Evolutionary conservation across 2,329 filamentous ascomycete species (phyloP).

Genomic region (Ceratocystis eucalypticola): DNA sequence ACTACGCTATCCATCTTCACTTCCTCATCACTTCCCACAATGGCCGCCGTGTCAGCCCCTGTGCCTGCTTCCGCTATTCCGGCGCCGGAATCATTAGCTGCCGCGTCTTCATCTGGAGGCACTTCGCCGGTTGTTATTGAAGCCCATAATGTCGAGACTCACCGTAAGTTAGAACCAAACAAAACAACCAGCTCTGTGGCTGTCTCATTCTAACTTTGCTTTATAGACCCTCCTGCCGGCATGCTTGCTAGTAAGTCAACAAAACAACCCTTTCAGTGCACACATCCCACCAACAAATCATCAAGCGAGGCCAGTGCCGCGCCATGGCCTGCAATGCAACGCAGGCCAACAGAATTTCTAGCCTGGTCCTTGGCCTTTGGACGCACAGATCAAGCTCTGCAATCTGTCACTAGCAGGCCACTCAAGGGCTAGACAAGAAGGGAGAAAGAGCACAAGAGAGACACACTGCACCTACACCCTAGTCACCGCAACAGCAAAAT

Average conservation of each 20-base stretch:
- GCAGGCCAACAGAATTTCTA: neutral
- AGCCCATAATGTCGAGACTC: conserved; percentile 65
- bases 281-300: conserved; percentile 2
- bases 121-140: conserved; percentile 50
- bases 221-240: conserved; percentile 47
- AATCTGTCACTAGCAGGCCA: neutral
- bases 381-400: neutral
- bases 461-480: neutral
- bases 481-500: no score
- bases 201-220: neutral
- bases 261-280: neutral
- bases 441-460: no score
- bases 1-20: neutral
- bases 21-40: neutral
- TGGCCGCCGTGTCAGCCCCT: conserved; percentile 11
- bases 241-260: conserved; percentile 51
- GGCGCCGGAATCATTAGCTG: neutral
- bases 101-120: neutral
- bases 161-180: conserved; percentile 35
- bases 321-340: neutral
- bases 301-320: neutral
- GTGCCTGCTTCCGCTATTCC: neutral
- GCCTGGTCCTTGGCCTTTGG: neutral
- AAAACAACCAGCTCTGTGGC: neutral
- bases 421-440: neutral